Base-by-base conservation (phyloP, 1,284 basidiomycete genomes). In the Malassezia sp. region DNA sequence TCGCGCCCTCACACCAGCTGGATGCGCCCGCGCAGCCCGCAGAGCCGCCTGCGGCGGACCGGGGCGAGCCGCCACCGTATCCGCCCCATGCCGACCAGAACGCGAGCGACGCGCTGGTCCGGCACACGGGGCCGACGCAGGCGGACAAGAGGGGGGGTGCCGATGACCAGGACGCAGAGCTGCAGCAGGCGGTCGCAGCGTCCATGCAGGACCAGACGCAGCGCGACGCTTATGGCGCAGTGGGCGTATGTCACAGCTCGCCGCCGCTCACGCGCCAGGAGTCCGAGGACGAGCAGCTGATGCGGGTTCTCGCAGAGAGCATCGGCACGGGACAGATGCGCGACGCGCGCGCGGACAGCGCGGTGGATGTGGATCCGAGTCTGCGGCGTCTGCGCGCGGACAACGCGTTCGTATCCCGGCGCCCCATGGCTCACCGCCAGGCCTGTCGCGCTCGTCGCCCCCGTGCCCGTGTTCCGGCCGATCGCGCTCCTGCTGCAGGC, bases 241-340 rank as follows among this genome's bases (percentile, higher is more conserved):
- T n/a, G n/a, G n/a, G n/a, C n/a, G n/a, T n/a, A n/a, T n/a, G n/a
- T n/a, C n/a, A n/a, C n/a, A n/a, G n/a, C n/a, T n/a, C n/a, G n/a
- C n/a, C n/a, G n/a, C n/a, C n/a, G n/a, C n/a, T n/a, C n/a, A n/a
- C n/a, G n/a, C n/a, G n/a, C n/a, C 15, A 18, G 21, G 17, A 14
- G 4, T 35, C 41, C 9, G 48, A 50, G 4, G 43, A 50, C 26
- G 48, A 45, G 15, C 14, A 50, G 18, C 38, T 50, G 28, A 45
- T 50, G 42, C 42, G 39, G 14, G 48, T 34, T 0, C 33, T 50
- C 7, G 48, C 48, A n/a, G 42, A 38, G 42, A 50, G 48, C 34
- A 38, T 50, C 4, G 28, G n/a, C n/a, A n/a, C n/a, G n/a, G 39
- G 21, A 21, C 32, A 8, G 31, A 40, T 14, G 14, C 31, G 8